Evolutionary conservation across 1,284 basidiomycete genomes (phyloP), one percentile per base, ranked within the genome.

Genomic region (Leucoagaricus sp.): DNA sequence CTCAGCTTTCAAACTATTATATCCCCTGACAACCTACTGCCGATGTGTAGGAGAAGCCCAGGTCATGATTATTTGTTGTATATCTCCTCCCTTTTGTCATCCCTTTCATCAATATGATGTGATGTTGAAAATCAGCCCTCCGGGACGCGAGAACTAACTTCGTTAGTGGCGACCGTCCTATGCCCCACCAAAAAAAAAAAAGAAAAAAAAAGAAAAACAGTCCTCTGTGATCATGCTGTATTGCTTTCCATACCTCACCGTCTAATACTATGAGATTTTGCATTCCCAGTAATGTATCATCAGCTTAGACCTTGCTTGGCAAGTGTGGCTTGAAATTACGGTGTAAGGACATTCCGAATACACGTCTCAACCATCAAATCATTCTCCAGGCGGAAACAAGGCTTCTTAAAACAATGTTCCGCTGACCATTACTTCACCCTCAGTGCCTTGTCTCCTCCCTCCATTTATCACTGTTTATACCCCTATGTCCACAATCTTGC

Each of bases 11-110:
- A 9, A 8, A 21, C 19, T 4, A 41, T 23, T 23, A 15, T 38
- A 15, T 38, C 36, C 13, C 17, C 36, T 38, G 13, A 38, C 36
- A 15, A 8, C 9, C 36, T n/a, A 10, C 28, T 25, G 15, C 17
- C 50, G 19, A 44, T 54, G 23, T 64, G 41, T 64, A 93, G 92
- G 92, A 94, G 77, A 94, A 94, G 82, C 93, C 92, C 66, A 83
- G 92, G 72, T 93, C 93, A 83, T 94, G 86, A 87, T 71, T 55
- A 60, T 21, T 58, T 62, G 63, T 65, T 65, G 63, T 60, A 57
- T 55, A 65, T 61, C 54, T 55, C 54, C 61, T 38, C 21, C 29
- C 49, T n/a, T n/a, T 69, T 64, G 65, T 70, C 64, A 58, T 23
- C 19, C 49, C 49, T 56, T 36, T 50, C 47, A 36, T 49, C 57